phyloP scores from a whole-genome alignment of 306 rosid genomes.

The Pueraria montana region DNA sequence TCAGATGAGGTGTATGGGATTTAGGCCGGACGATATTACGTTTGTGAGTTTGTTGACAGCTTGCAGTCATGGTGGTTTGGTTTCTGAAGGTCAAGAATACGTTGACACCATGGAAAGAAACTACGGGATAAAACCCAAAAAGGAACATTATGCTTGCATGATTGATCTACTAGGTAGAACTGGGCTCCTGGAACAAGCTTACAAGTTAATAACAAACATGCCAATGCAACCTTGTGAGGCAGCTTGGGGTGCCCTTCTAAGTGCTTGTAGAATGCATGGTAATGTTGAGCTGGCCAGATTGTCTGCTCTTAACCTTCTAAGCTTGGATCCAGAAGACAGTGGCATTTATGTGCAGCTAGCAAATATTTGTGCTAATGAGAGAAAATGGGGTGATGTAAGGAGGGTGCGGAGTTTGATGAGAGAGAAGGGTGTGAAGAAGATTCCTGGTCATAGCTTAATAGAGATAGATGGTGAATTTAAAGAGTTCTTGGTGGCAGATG shows the following conservation, averaged over 20 bases:
- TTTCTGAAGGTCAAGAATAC: slow-evolving; percentile 62
- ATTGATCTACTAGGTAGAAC: slow-evolving; percentile 75
- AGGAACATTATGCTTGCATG: slow-evolving; percentile 79
- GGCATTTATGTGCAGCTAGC: slow-evolving; percentile 73
- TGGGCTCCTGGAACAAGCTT: slow-evolving; percentile 75
- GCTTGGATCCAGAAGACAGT: slow-evolving; percentile 75
- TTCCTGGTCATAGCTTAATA: slow-evolving; percentile 76
- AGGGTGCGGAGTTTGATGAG: slow-evolving; percentile 77
- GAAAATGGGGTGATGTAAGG: slow-evolving; percentile 78
- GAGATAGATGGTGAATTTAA: slow-evolving; percentile 70
- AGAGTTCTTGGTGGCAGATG: slow-evolving; percentile 81
- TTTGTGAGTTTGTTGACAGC: slow-evolving; percentile 77
- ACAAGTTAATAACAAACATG: slow-evolving; percentile 67
- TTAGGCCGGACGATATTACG: slow-evolving; percentile 70
- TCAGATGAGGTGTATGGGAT: slow-evolving; percentile 56
- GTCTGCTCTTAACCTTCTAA: slow-evolving; percentile 63
- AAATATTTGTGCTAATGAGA: slow-evolving; percentile 64
- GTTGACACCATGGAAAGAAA: slow-evolving; percentile 63
- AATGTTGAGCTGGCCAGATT: slow-evolving; percentile 73
- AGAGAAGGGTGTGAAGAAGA: slow-evolving; percentile 79
- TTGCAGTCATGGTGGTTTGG: slow-evolving; percentile 78
- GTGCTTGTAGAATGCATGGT: slow-evolving; percentile 75
- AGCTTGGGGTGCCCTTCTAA: slow-evolving; percentile 87
- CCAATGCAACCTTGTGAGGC: slow-evolving; percentile 77
- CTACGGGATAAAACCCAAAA: slow-evolving; percentile 66